Evolutionary conservation across 2,329 filamentous ascomycete genomes (phyloP).

Genomic region (Microsporum audouinii): DNA sequence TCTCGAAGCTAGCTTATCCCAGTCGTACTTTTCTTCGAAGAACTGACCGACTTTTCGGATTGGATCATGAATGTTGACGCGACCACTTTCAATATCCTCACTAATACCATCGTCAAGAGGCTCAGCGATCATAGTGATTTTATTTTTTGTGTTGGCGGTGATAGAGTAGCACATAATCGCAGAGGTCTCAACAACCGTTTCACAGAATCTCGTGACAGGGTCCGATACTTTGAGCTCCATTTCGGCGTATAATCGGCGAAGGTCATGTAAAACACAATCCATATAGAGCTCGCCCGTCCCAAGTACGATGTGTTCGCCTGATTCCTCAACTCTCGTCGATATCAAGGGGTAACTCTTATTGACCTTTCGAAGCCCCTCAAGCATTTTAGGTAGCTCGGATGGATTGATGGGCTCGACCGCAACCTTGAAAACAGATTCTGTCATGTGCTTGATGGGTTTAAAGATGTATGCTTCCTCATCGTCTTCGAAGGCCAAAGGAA

Average conservation of each 20-base stretch:
- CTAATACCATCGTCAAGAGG: slow-evolving; percentile 91
- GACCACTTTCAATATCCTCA: slow-evolving; percentile 82
- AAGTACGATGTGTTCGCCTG: slow-evolving; percentile 86
- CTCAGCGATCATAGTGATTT: slow-evolving; percentile 96
- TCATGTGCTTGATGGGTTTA: slow-evolving; percentile 84
- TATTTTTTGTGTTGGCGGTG: slow-evolving; percentile 99
- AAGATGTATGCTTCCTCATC: slow-evolving; percentile 94
- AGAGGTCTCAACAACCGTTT: slow-evolving; percentile 94
- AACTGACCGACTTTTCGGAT: slow-evolving; percentile 89
- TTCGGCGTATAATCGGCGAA: slow-evolving; percentile 85
- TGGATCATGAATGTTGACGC: slow-evolving; percentile 83
- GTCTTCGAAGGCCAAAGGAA: slow-evolving; percentile 67
- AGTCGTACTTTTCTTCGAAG: slow-evolving; percentile 94
- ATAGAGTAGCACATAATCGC: slow-evolving; percentile 96
- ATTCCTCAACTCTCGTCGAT: slow-evolving; percentile 95
- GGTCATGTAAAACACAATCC: slow-evolving; percentile 94
- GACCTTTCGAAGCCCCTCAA: slow-evolving; percentile 89
- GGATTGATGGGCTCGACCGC: slow-evolving; percentile 97
- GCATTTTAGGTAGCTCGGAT: slow-evolving; percentile 95
- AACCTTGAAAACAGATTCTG: slow-evolving; percentile 93
- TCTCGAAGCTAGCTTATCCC: slow-evolving; percentile 84
- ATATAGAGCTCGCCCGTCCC: slow-evolving; percentile 98
- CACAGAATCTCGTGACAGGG: slow-evolving; percentile 92
- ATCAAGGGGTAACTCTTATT: slow-evolving; percentile 97
- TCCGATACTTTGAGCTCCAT: slow-evolving; percentile 99